Evolutionary conservation across 2,329 filamentous ascomycete genomes (phyloP), one percentile per base, ranked within the genome.

Genomic region (Nannizziopsis barbatae): DNA sequence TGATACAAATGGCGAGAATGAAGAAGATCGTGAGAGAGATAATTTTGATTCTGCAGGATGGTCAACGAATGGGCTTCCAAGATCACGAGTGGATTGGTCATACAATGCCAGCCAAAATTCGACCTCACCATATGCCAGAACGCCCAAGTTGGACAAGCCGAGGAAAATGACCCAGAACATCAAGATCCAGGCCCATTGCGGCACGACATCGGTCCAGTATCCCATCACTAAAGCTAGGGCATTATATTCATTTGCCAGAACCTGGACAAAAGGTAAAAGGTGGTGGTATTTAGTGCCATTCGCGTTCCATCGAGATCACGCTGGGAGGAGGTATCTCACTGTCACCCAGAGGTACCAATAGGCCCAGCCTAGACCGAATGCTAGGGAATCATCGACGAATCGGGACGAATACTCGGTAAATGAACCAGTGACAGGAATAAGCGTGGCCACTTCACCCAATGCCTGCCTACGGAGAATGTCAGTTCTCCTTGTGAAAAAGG

Each of bases 331-430:
- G 22, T 11, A 14, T 31, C 59, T 43, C 45, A 63, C 61, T 18
- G 61, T 71, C 2, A 71, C 62, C 69, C 69, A 72, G 2, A 70
- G 55, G 50, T 69, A 71, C 63, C 66, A 84, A 62, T 84, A 84
- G 51, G 82, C 83, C 80, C 80, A 84, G 5, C 81, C 82, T 0
- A 86, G 73, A 1, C 80, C 80, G 33, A 81, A 77, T 9, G 76
- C 78, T 56, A 85, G 81, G 0, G 80, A 80, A 57, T 79, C 78
- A 60, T 86, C 82, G 27, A 85, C 78, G 55, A 87, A 82, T 6
- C 83, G 75, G 53, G 83, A 79, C 0, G 80, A 80, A 32, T 86
- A 74, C 8, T 76, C 78, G n/a, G 80, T 79, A 57, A 87, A 86
- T 0, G 80, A 80, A 2, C 83, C 83, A 4, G 80, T 79, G 0